Percentiles rank a stretch among this genome's conserved stretches.
phyloP scores from a whole-genome alignment of 768 basidiomycete genomes.

The Austroboletus festivus region DNA sequence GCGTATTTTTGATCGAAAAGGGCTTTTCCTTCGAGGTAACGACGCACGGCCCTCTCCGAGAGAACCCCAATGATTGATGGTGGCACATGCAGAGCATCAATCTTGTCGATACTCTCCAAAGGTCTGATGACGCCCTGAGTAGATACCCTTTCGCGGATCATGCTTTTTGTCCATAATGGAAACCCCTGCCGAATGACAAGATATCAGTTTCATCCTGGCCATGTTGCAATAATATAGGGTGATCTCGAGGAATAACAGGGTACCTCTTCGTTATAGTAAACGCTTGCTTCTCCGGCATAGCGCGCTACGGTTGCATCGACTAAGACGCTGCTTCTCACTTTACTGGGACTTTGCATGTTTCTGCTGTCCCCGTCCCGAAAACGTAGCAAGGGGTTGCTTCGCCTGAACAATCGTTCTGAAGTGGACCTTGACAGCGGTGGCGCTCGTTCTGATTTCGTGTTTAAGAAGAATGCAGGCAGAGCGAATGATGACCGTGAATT shows the following conservation, averaged over 20 bases:
- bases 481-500: constrained; percentile 7
- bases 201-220: not conserved
- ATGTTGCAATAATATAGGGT: not conserved
- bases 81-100: constrained; percentile 65
- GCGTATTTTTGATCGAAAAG: constrained; percentile 69
- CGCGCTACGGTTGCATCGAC: constrained; percentile 14
- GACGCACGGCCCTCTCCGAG: constrained; percentile 68
- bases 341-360: constrained; percentile 18
- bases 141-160: constrained; percentile 91
- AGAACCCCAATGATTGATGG: constrained; percentile 66
- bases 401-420: constrained; percentile 11
- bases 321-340: constrained; percentile 17
- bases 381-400: not conserved
- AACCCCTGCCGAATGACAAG: constrained; percentile 29
- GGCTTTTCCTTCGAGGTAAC: constrained; percentile 66
- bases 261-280: constrained; percentile 55
- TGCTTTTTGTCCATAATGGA: constrained; percentile 46
- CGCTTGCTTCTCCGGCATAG: constrained; percentile 58
- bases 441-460: constrained; percentile 14
- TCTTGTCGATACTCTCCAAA: constrained; percentile 66
- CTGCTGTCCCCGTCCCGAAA: constrained; percentile 9
- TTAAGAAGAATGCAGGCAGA: constrained; percentile 12
- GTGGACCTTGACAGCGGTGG: constrained; percentile 12
- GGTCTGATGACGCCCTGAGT: constrained; percentile 79
- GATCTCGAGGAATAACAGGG: constrained; percentile 13